These are phyloP conservation scores for Starmerella bombi DNA, from an alignment of 805 yeast species.

Conservation along the genomic window DNA sequence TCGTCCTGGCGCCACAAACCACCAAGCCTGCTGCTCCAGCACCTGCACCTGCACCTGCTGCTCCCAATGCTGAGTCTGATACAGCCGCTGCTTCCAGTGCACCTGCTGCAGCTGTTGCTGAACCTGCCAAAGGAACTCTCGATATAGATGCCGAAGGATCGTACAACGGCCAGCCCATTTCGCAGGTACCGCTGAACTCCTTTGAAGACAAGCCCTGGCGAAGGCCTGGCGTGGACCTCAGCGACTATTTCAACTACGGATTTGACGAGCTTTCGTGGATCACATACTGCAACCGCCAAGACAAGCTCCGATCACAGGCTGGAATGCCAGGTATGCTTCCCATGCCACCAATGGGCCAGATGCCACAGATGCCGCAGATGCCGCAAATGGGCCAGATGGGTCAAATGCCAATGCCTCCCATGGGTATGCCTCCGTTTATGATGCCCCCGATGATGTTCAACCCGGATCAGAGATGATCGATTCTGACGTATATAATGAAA, in stretches of 20 bases:
- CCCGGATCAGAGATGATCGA: not conserved
- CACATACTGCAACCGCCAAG: constrained; percentile 80
- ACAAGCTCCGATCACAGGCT: constrained; percentile 61
- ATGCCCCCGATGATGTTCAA: constrained; percentile 14
- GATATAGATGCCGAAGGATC: constrained; percentile 65
- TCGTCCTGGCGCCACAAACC: constrained; percentile 42
- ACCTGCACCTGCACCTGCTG: constrained; percentile 1
- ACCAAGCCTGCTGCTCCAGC: constrained; percentile 1
- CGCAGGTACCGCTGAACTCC: constrained; percentile 64
- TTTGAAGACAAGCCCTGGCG: constrained; percentile 96
- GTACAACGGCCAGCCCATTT: constrained; percentile 68
- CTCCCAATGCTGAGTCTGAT: not conserved
- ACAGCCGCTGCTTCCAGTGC: not conserved
- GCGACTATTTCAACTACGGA: constrained; percentile 93
- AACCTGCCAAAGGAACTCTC: constrained; percentile 25
- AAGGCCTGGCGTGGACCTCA: constrained; percentile 86
- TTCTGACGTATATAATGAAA: no score
- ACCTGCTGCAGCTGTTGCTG: constrained; percentile 6
- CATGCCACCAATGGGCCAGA: constrained; percentile 18
- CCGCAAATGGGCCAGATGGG: constrained; percentile 14
- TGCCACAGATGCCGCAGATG: constrained; percentile 17
- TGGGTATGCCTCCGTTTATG: constrained; percentile 27
- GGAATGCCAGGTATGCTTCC: constrained; percentile 24
- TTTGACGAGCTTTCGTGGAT: constrained; percentile 95
- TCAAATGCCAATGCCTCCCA: constrained; percentile 14